Evolutionary conservation across 2,329 filamentous ascomycete genomes (phyloP).

Genomic region (Fusarium praegraminearum): DNA sequence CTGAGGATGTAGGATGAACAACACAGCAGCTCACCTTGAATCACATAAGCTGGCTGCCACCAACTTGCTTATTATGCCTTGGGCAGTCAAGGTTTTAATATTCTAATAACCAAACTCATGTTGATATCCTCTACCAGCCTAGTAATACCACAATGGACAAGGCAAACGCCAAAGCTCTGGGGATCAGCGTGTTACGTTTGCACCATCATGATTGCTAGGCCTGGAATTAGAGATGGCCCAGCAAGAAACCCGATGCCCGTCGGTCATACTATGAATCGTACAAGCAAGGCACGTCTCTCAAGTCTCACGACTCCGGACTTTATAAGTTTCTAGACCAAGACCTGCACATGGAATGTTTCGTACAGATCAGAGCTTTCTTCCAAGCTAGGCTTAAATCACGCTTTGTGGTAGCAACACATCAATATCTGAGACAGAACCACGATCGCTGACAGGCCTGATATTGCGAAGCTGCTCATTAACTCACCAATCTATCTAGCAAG

Average conservation of each 20-base stretch:
- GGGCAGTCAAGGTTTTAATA: neutral
- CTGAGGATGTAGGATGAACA: neutral
- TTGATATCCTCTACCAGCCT: neutral
- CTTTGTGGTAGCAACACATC: constrained; percentile 4
- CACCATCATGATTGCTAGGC: neutral
- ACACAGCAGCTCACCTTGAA: neutral
- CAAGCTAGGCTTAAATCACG: constrained; percentile 8
- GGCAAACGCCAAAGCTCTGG: neutral
- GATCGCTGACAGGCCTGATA: constrained; percentile 7
- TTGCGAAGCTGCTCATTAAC: constrained; percentile 1
- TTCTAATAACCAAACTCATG: neutral
- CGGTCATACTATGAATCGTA: constrained; percentile 8
- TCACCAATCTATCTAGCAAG: constrained; percentile 24
- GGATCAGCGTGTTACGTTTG: neutral
- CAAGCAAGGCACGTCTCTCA: constrained; percentile 14
- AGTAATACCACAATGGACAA: neutral
- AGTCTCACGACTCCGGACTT: constrained; percentile 30
- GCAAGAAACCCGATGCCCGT: constrained; percentile 8
- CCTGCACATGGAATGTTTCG: constrained; percentile 11
- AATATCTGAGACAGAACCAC: constrained; percentile 13
- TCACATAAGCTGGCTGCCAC: neutral
- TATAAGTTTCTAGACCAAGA: constrained; percentile 18
- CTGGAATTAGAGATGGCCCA: constrained; percentile 5
- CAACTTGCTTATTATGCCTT: neutral
- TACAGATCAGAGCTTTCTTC: constrained; percentile 19